Conservation (phyloP, 805 yeast species). For the Candida loeiensis region DNA sequence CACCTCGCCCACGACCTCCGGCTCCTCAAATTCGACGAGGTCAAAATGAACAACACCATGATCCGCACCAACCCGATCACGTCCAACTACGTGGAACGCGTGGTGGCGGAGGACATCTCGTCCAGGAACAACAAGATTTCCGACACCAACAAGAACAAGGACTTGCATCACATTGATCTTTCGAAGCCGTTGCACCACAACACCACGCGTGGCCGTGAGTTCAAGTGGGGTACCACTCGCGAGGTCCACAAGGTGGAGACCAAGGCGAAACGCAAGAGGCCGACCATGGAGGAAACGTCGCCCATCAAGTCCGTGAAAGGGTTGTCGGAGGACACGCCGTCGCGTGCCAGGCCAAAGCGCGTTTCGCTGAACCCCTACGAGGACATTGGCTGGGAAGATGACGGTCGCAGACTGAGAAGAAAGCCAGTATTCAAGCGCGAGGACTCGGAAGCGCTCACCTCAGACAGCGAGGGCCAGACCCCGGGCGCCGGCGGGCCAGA, state of each 20-base stretch:
- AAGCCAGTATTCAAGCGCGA: conserved; percentile 13
- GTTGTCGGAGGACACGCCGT: conserved; percentile 4
- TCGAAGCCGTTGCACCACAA: conserved; percentile 20
- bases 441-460: conserved; percentile 14
- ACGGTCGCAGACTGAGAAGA: conserved; percentile 9
- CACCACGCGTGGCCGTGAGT: conserved; percentile 22
- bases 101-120: conserved; percentile 33
- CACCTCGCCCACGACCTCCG: conserved; percentile 11
- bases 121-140: conserved; percentile 20
- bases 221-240: conserved; percentile 28
- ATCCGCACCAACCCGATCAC: conserved; percentile 22
- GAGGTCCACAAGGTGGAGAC: conserved; percentile 17
- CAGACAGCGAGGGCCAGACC: conserved; percentile 12
- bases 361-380: conserved; percentile 7
- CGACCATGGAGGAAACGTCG: conserved; percentile 5
- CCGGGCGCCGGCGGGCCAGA: conserved; percentile 9
- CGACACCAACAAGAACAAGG: conserved; percentile 19
- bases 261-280: conserved; percentile 12
- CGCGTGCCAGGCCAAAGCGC: conserved; percentile 9
- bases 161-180: conserved; percentile 16
- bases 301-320: conserved; percentile 5
- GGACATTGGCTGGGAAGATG: background rate
- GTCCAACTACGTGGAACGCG: conserved; percentile 32
- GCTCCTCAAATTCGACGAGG: conserved; percentile 14
- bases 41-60: conserved; percentile 14